Percentiles rank a stretch among this genome's conserved stretches.
Evolutionary conservation across 352 stramenopile species (phyloP).

Genomic region (Pythium folliculosum): DNA sequence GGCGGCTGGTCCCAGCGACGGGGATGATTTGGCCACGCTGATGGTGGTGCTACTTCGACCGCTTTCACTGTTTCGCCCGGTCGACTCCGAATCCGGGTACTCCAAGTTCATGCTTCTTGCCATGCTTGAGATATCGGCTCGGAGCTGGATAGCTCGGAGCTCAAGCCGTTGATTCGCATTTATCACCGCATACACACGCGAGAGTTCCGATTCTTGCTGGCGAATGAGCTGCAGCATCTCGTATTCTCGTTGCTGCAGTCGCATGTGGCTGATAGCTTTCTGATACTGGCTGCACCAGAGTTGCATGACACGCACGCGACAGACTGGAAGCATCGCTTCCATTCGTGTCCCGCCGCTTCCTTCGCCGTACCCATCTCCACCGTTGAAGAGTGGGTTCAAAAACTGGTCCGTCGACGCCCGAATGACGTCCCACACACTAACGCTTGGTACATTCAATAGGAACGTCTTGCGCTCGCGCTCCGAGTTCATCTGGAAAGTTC

Average conservation of each 20-base stretch:
- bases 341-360: conserved; percentile 36
- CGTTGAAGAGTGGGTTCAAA: conserved; percentile 79
- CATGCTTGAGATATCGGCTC: conserved; percentile 71
- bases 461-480: conserved; percentile 74
- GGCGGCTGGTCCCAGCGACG: neutral
- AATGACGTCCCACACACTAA: conserved; percentile 86
- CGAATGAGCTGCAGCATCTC: conserved; percentile 84
- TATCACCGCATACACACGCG: conserved; percentile 59
- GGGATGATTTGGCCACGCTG: conserved; percentile 7
- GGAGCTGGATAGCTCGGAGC: conserved; percentile 59
- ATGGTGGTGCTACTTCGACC: conserved; percentile 6
- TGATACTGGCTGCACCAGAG: conserved; percentile 87
- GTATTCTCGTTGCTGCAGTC: conserved; percentile 82
- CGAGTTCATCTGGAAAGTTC: conserved; percentile 92
- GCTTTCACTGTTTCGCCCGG: conserved; percentile 11
- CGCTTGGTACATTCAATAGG: conserved; percentile 60
- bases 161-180: conserved; percentile 64
- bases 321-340: conserved; percentile 81
- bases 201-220: conserved; percentile 79
- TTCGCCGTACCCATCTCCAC: conserved; percentile 33
- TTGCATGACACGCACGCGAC: conserved; percentile 85
- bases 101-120: conserved; percentile 76
- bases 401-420: conserved; percentile 81
- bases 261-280: conserved; percentile 88
- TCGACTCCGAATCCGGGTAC: conserved; percentile 42